Conservation (phyloP, 1,139 yeast genomes). For the Zygosaccharomyces sapae region DNA sequence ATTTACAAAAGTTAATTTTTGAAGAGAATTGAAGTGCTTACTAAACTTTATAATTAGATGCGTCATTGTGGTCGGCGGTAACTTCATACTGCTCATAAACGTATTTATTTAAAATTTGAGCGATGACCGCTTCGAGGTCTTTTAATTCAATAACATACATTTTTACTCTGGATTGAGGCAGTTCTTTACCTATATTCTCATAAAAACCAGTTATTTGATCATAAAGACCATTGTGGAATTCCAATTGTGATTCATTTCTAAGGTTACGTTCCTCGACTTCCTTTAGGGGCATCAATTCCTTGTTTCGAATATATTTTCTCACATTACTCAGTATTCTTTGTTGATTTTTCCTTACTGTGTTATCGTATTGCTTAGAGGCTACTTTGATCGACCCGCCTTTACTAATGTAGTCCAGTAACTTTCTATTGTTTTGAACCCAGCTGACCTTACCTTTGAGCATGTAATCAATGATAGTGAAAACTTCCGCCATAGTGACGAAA, state of each 20-base stretch:
- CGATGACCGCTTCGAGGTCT: constrained; percentile 11
- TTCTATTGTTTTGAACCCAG: constrained; percentile 10
- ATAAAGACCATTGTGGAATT: constrained; percentile 11
- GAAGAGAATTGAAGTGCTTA: background rate
- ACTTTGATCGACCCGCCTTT: constrained; percentile 11
- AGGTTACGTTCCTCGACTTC: constrained; percentile 2
- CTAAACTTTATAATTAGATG: constrained; percentile 36
- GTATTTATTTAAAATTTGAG: constrained; percentile 8
- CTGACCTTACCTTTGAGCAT: constrained; percentile 12
- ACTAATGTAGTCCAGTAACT: constrained; percentile 7
- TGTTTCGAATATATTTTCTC: constrained; percentile 9
- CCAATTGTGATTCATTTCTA: constrained; percentile 3
- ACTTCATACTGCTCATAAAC: constrained; percentile 12
- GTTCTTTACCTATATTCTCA: constrained; percentile 6
- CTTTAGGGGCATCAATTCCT: constrained; percentile 6
- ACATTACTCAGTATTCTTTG: constrained; percentile 14
- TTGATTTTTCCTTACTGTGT: constrained; percentile 9
- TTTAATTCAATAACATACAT: constrained; percentile 11
- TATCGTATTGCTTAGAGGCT: constrained; percentile 10
- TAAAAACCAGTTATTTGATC: constrained; percentile 11
- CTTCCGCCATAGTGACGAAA: constrained; percentile 10
- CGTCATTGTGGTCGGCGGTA: constrained; percentile 1
- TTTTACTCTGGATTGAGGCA: constrained; percentile 1
- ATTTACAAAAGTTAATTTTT: constrained; percentile 7
- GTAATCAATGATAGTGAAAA: constrained; percentile 9